Base-by-base conservation (phyloP, 1,284 basidiomycete species). In the Trichosporon coremiiforme region DNA sequence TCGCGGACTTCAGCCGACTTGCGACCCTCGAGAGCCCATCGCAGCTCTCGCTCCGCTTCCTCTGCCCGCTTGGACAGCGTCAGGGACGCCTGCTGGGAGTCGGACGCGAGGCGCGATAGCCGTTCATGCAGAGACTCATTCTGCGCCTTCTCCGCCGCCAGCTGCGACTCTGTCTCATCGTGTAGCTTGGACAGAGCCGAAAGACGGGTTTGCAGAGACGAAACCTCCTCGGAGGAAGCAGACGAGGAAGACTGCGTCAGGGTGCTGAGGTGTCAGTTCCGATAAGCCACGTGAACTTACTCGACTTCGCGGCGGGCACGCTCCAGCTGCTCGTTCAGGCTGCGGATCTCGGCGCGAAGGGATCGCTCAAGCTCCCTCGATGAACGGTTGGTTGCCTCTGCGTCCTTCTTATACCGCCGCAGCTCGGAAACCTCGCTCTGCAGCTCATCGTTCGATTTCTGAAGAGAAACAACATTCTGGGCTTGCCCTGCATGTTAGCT, bases 271-370 rank as follows among this genome's bases (percentile, higher is more conserved):
- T 66, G 36, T 64, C 47, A 68, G 68, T 53, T 17, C 3, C 7
- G 47, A 5, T n/a, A 2, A 17, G 4, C n/a, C 17, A 8, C 3
- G 17, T 5, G 13, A 29, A 78, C 82, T 66, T 67, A 84, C 82
- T 83, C 82, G 73, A 82, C 77, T 65, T 84, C 83, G n/a, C 76
- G 65, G 3, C 80, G 74, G 3, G 80, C 75, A 8, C 79, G 76
- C 35, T 80, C 80, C 2, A 83, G 70, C 68, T 82, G 78, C 20
- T 79, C 78, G 31, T 81, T 74, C 64, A 82, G 68, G 1, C 71
- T 69, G 45, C 74, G 64, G 15, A 79, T 75, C 53, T 81, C 77
- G 20, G 81, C 78, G 33, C 75, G 74, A 20, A 82, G 72, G 4
- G 72, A 70, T 47, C 75, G 71, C 67, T 81, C 79, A 0, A 71